These are phyloP conservation scores for Aspergillus cristatus DNA, from an alignment of 495 filamentous ascomycete genomes.

Conservation along the genomic window DNA sequence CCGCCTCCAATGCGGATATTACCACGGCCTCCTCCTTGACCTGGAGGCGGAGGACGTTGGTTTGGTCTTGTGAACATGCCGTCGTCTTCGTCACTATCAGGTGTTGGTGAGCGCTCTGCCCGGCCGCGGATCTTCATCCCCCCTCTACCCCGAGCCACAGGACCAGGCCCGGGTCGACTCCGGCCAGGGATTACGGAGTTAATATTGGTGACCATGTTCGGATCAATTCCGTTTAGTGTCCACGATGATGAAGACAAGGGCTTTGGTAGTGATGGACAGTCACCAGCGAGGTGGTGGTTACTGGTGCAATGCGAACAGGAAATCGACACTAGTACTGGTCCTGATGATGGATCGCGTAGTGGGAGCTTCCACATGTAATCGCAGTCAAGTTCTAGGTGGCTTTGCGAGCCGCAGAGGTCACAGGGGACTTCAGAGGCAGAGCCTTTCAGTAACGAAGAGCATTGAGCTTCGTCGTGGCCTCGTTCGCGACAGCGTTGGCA, in stretches of 20 bases:
- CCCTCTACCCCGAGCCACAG: slow-evolving; percentile 10
- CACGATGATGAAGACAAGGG: slow-evolving; percentile 22
- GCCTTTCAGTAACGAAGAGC: slow-evolving; percentile 29
- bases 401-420: slow-evolving; percentile 32
- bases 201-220: slow-evolving; percentile 25
- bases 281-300: slow-evolving; percentile 36
- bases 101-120: slow-evolving; percentile 14
- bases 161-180: slow-evolving; percentile 2
- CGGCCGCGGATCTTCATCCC: slow-evolving; percentile 20
- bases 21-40: slow-evolving; percentile 14
- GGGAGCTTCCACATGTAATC: slow-evolving; percentile 32
- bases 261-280: slow-evolving; percentile 28
- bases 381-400: slow-evolving; percentile 36
- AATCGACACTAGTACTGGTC: slow-evolving; percentile 27
- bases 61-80: slow-evolving; percentile 15
- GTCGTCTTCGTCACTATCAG: slow-evolving; percentile 22
- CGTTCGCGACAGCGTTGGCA: slow-evolving; percentile 39
- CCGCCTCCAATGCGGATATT: slow-evolving; percentile 21
- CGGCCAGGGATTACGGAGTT: slow-evolving; percentile 16
- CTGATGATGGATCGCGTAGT: slow-evolving; percentile 11
- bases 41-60: slow-evolving; percentile 11
- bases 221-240: slow-evolving; percentile 26
- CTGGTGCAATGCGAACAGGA: slow-evolving; percentile 42
- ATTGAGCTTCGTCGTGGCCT: slow-evolving; percentile 31
- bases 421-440: slow-evolving; percentile 32